A percentile compares a stretch with the other conserved stretches of the same genome.
phyloP scores from a whole-genome alignment of 2,329 filamentous ascomycete genomes.

The Didymosphaeria variabile region DNA sequence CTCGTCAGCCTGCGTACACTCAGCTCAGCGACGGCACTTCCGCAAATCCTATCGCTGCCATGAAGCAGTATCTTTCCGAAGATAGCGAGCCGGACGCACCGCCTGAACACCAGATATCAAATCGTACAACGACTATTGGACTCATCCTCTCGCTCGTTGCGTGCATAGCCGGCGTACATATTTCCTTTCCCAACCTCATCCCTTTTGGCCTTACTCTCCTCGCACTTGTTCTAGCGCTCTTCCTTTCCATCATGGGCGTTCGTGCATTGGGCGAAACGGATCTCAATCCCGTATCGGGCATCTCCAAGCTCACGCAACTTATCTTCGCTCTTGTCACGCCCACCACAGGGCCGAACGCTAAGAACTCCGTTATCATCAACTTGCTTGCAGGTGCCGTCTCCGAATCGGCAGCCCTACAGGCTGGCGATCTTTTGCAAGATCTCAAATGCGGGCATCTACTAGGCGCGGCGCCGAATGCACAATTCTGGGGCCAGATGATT shows the following conservation, averaged over 20 bases:
- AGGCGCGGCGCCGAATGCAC: slow-evolving; percentile 89
- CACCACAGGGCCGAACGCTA: slow-evolving; percentile 58
- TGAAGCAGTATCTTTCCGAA: slow-evolving; percentile 42
- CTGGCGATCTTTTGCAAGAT: slow-evolving; percentile 96
- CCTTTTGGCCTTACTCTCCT: slow-evolving; percentile 84
- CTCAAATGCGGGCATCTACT: slow-evolving; percentile 95
- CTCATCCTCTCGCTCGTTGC: slow-evolving; percentile 79
- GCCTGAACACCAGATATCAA: slow-evolving; percentile 79
- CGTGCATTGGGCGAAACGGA: slow-evolving; percentile 81
- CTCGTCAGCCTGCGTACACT: slow-evolving; percentile 50
- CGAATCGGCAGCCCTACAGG: slow-evolving; percentile 87
- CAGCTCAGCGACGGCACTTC: slow-evolving; percentile 40
- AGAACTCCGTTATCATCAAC: slow-evolving; percentile 92
- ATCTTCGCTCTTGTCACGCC: slow-evolving; percentile 93
- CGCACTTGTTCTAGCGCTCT: slow-evolving; percentile 79
- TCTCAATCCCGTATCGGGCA: slow-evolving; percentile 94
- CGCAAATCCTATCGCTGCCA: slow-evolving; percentile 33
- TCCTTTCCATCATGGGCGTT: slow-evolving; percentile 71
- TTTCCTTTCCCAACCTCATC: slow-evolving; percentile 84
- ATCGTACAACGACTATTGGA: slow-evolving; percentile 74
- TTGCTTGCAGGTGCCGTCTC: slow-evolving; percentile 90
- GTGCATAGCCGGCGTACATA: slow-evolving; percentile 81
- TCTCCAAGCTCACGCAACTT: slow-evolving; percentile 94
- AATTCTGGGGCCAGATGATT: slow-evolving; percentile 96
- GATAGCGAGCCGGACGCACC: slow-evolving; percentile 77